Percentiles rank a stretch among this genome's conserved stretches.
phyloP scores from a whole-genome alignment of 192 early-diverging fungal species.

The Backusella circina region DNA sequence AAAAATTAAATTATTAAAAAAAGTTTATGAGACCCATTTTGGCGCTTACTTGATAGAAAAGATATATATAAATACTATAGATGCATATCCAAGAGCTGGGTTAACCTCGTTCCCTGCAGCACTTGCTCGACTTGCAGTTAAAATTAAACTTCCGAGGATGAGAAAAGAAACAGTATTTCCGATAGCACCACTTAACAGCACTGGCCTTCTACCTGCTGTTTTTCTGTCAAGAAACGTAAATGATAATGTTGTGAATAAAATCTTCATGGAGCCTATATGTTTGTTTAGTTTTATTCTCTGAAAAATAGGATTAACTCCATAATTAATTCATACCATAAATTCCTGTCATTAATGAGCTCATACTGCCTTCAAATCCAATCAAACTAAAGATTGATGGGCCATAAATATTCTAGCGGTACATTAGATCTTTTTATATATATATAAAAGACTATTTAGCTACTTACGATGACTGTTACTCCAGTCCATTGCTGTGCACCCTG shows the following conservation, averaged over 20 bases:
- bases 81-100: not conserved
- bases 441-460: not conserved
- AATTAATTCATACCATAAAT: not conserved
- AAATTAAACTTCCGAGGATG: not conserved
- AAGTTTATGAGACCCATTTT: no score
- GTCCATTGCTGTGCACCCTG: slow-evolving; percentile 7
- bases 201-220: not conserved
- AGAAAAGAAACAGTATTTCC: not conserved
- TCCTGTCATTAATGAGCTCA: slow-evolving; percentile 2
- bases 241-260: not conserved
- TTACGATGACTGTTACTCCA: not conserved
- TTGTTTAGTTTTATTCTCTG: not conserved
- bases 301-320: not conserved
- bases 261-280: not conserved
- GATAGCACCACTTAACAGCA: not conserved
- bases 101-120: not conserved
- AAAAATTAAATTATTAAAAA: not conserved
- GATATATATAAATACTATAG: not conserved
- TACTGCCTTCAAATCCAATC: not conserved
- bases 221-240: slow-evolving; percentile 1
- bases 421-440: not conserved
- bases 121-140: not conserved
- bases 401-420: not conserved
- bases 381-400: not conserved
- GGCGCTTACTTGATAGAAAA: not conserved